Percentiles rank a stretch among this genome's conserved stretches.
These are phyloP conservation scores for Actinidia polygama DNA, from an alignment of 179 eudicot species.

Conservation along the genomic window DNA sequence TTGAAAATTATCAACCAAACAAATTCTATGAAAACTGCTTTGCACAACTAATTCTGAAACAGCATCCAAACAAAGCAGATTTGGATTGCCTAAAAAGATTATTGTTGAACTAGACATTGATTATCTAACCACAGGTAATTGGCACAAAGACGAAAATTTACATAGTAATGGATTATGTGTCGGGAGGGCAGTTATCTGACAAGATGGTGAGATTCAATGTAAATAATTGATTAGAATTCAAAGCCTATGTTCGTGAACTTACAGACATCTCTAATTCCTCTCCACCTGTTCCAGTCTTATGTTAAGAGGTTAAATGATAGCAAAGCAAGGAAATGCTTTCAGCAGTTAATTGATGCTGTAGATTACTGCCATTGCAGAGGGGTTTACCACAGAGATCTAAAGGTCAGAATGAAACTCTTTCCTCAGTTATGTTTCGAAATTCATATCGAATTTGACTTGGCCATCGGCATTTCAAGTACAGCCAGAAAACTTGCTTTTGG, in stretches of 20 bases:
- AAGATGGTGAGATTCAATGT: slow-evolving; percentile 42
- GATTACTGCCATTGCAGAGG: slow-evolving; percentile 67
- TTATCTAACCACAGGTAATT: slow-evolving; percentile 43
- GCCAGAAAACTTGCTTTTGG: slow-evolving; percentile 65
- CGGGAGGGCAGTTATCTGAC: slow-evolving; percentile 68
- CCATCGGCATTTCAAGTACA: slow-evolving; percentile 24
- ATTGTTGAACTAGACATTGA: not conserved
- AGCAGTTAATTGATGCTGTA: slow-evolving; percentile 60
- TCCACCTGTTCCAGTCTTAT: slow-evolving; percentile 38
- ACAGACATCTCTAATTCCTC: not conserved
- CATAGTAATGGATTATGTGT: slow-evolving; percentile 59
- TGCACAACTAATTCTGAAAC: no score
- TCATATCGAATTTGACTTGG: slow-evolving; percentile 13
- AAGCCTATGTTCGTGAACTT: not conserved
- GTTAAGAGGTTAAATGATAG: slow-evolving; percentile 32
- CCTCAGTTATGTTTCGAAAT: not conserved
- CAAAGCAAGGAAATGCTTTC: slow-evolving; percentile 54
- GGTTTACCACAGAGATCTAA: slow-evolving; percentile 63
- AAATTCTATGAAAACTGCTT: no score
- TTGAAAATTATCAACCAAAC: no score
- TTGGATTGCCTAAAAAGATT: not conserved
- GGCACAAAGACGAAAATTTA: slow-evolving; percentile 61
- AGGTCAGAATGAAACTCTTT: slow-evolving; percentile 29
- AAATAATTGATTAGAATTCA: not conserved
- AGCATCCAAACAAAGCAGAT: no score